Base-by-base conservation (phyloP, 2,329 filamentous ascomycete species). In the Mollisiaceae sp. region DNA sequence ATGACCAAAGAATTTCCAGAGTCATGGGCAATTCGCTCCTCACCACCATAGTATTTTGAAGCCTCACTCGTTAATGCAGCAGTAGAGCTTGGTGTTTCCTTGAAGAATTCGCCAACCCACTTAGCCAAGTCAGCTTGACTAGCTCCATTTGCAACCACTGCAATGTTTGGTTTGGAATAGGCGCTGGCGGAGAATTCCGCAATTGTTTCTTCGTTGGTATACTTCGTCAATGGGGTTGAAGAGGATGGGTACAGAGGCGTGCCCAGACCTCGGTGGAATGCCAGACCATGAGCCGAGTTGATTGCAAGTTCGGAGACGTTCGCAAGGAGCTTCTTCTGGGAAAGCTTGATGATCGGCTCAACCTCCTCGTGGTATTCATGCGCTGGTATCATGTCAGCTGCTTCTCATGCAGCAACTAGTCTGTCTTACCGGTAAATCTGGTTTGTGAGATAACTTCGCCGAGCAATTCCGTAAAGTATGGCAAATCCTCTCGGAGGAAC, bases 391-490 rank as follows among this genome's bases (percentile, higher is more conserved):
- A 24, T 52, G n/a, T 64, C 45, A 66, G 58, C 39, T 24, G 9
- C 24, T 4, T 27, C 12, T 39, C 20, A 24, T 11, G 20, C 18
- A 39, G 5, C 8, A 35, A 35, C 1, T 35, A 18, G 18, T 47
- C 45, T 58, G 24, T 79, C 87, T 81, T 81, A 91, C 89, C 84
- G 71, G 89, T 88, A 80, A 92, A 99, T 82, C 93, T 95, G 74
- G 94, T 97, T 81, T 92, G 84, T 68, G 90, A 89, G 76, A 95
- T 85, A 75, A 97, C 91, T 85, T 99, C 96, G 77, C 91, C 93
- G 73, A 99, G 87, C 71, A 99, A 86, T 85, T 99, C 95, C 76
- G 93, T 88, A 80, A 97, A 99, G 87, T 98, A 99, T 73, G 95
- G 95, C 72, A 99, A 89, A 79, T 99, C 94, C 78, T 95, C 89